phyloP scores from a whole-genome alignment of 2,329 filamentous ascomycete species.

The Chaetomium sp. region DNA sequence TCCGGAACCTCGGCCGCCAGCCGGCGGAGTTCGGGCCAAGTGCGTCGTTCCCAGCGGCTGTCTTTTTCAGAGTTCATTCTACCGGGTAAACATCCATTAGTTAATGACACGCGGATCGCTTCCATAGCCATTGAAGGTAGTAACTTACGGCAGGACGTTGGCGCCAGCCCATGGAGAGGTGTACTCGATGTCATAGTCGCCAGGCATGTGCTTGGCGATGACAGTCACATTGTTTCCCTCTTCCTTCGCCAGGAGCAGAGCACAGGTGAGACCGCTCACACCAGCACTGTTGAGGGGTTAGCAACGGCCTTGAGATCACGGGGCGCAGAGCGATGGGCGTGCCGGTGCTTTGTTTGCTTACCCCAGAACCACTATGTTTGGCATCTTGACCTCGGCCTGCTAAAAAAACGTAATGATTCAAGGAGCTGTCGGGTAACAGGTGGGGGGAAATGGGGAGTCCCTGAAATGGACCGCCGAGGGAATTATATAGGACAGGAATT shows the following conservation, averaged over 20 bases:
- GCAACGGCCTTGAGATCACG: background rate
- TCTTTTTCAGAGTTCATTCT: slow-evolving; percentile 40
- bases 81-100: slow-evolving; percentile 2
- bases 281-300: slow-evolving; percentile 34
- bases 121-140: background rate
- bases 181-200: slow-evolving; percentile 88
- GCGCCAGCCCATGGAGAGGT: slow-evolving; percentile 85
- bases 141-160: slow-evolving; percentile 65
- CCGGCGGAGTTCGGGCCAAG: slow-evolving; percentile 56
- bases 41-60: slow-evolving; percentile 55
- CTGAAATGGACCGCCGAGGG: background rate
- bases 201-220: slow-evolving; percentile 77
- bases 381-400: slow-evolving; percentile 23
- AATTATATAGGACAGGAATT: too few species aligned
- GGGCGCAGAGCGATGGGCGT: background rate
- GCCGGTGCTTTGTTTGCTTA: slow-evolving; percentile 20
- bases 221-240: slow-evolving; percentile 36
- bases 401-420: background rate
- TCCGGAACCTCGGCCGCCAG: slow-evolving; percentile 62
- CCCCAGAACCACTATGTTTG: slow-evolving; percentile 35
- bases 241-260: slow-evolving; percentile 41
- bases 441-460: too few species aligned
- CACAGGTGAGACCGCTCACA: slow-evolving; percentile 46
- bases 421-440: too few species aligned
- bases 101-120: background rate